Conservation (phyloP, 2,329 filamentous ascomycete species). For the Aspergillus ochraceoroseus region DNA sequence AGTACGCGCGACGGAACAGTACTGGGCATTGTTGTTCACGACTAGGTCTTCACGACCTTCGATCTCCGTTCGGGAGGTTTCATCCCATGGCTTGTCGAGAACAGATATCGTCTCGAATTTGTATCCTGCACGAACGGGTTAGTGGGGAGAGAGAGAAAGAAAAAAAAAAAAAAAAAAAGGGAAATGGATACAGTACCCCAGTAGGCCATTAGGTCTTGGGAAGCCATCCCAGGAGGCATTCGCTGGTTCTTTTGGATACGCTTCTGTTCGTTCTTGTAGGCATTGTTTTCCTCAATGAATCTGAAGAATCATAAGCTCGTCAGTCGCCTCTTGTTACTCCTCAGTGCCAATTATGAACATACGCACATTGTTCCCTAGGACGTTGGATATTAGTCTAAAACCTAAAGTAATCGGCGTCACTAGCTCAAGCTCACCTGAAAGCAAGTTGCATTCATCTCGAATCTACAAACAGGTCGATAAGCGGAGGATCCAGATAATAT, state of each 20-base stretch:
- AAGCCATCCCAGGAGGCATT: constrained; percentile 51
- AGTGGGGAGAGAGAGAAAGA: neutral
- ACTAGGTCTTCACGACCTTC: constrained; percentile 65
- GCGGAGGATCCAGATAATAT: neutral
- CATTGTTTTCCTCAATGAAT: constrained; percentile 89
- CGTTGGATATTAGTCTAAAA: constrained; percentile 19
- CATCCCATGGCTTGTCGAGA: constrained; percentile 67
- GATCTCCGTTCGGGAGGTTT: constrained; percentile 69
- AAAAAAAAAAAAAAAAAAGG: neutral
- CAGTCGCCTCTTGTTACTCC: neutral
- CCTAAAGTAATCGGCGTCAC: neutral
- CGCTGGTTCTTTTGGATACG: constrained; percentile 52
- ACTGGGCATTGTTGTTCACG: constrained; percentile 88
- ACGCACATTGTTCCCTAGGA: constrained; percentile 53
- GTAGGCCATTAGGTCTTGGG: constrained; percentile 80
- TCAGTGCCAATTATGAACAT: neutral
- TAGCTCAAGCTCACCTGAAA: constrained; percentile 62
- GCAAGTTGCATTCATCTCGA: constrained; percentile 91
- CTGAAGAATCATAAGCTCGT: constrained; percentile 43
- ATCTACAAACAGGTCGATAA: constrained; percentile 50
- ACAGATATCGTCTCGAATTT: constrained; percentile 90
- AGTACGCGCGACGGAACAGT: constrained; percentile 89
- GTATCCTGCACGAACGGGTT: constrained; percentile 59
- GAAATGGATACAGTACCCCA: constrained; percentile 60
- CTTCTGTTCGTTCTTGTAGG: constrained; percentile 61